Evolutionary conservation across 2,329 filamentous ascomycete species (phyloP).

Genomic region (Colletotrichum musicola): DNA sequence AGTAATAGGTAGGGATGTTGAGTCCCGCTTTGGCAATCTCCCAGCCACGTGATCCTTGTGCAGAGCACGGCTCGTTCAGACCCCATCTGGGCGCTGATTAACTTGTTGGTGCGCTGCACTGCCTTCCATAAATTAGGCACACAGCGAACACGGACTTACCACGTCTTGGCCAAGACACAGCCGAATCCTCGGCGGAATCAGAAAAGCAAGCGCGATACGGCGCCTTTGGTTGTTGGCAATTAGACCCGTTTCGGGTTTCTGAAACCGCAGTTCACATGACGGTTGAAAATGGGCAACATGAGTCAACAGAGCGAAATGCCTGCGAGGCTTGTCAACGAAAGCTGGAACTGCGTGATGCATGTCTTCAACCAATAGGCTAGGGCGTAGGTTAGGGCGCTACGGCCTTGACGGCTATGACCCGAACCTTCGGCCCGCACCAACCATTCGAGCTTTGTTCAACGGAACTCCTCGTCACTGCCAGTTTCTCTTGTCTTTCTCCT

Average conservation of each 20-base stretch:
- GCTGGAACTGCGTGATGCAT: too few relatives aligned
- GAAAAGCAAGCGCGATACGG: slow-evolving; percentile 19
- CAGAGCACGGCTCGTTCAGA: slow-evolving; percentile 3
- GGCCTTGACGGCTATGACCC: not conserved
- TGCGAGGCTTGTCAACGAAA: not conserved
- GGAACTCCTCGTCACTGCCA: not conserved
- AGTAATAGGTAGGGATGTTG: slow-evolving; percentile 4
- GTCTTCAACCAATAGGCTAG: too few relatives aligned
- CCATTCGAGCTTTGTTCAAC: not conserved
- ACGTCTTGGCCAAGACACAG: slow-evolving; percentile 23
- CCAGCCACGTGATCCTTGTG: slow-evolving; percentile 23
- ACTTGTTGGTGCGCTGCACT: slow-evolving; percentile 22
- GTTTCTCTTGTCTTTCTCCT: too few relatives aligned
- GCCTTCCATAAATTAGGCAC: slow-evolving; percentile 5
- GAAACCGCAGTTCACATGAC: too few relatives aligned
- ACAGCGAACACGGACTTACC: slow-evolving; percentile 20
- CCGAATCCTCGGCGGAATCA: not conserved
- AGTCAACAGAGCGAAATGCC: not conserved
- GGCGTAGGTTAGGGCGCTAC: not conserved
- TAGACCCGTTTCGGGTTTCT: not conserved
- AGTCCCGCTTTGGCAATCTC: slow-evolving; percentile 16
- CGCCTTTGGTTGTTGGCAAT: not conserved
- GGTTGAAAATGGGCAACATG: not conserved
- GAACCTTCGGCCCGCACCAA: not conserved
- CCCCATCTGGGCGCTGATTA: not conserved